phyloP scores from a whole-genome alignment of 2,329 filamentous ascomycete genomes.

The Aspergillus proliferans region DNA sequence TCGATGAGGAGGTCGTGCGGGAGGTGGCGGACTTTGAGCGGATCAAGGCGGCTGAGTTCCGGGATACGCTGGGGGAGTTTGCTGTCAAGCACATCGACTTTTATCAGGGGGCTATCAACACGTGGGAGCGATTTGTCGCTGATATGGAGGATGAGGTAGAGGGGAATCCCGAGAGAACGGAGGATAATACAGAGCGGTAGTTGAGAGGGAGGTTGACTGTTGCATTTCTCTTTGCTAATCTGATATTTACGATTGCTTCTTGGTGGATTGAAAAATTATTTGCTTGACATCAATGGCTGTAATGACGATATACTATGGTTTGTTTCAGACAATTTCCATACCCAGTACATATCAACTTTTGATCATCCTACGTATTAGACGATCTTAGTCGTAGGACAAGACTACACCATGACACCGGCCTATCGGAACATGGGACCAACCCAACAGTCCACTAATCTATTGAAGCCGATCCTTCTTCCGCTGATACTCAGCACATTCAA shows the following conservation, averaged over 20 bases:
- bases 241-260: background rate
- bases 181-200: background rate
- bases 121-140: constrained; percentile 84
- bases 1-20: constrained; percentile 91
- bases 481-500: constrained; percentile 21
- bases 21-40: constrained; percentile 92
- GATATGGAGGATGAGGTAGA: constrained; percentile 68
- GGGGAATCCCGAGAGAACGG: constrained; percentile 4
- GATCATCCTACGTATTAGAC: background rate
- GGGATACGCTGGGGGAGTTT: constrained; percentile 73
- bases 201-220: background rate
- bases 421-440: background rate
- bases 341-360: constrained; percentile 1
- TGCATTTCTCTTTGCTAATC: background rate
- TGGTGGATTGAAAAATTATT: background rate
- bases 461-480: background rate
- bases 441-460: background rate
- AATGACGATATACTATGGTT: background rate
- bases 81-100: constrained; percentile 83
- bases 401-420: too few species aligned
- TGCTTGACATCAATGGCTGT: background rate
- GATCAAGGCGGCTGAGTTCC: constrained; percentile 92
- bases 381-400: background rate
- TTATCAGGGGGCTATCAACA: constrained; percentile 70
- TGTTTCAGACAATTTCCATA: background rate